phyloP scores from a whole-genome alignment of 2,329 filamentous ascomycete genomes.

The Colletotrichum orchidophilum region DNA sequence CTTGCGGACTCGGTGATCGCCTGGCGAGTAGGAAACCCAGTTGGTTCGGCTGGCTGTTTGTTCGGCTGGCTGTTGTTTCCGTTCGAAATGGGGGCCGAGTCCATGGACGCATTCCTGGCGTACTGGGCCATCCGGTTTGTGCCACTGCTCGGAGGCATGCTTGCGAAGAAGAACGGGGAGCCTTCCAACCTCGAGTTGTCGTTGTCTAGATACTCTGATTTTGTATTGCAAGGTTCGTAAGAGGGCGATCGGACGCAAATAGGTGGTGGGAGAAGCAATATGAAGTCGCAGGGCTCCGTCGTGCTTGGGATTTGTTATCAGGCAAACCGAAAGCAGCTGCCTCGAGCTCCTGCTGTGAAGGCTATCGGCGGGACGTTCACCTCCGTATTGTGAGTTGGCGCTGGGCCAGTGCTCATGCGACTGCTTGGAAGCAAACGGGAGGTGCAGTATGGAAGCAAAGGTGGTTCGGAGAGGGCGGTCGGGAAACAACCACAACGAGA shows the following conservation, averaged over 20 bases:
- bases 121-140: conserved; percentile 32
- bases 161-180: background rate
- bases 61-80: background rate
- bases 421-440: background rate
- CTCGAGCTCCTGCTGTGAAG: background rate
- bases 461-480: background rate
- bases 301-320: background rate
- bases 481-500: background rate
- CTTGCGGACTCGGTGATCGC: conserved; percentile 46
- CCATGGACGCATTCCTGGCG: conserved; percentile 26
- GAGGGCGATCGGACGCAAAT: background rate
- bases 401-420: background rate
- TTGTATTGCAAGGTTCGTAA: background rate
- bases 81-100: conserved; percentile 9
- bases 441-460: background rate
- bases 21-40: conserved; percentile 37
- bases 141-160: conserved; percentile 30
- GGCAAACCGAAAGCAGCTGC: background rate
- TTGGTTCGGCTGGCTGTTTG: conserved; percentile 1
- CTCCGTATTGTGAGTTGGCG: background rate
- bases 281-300: background rate
- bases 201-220: background rate
- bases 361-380: background rate
- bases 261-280: background rate
- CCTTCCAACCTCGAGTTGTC: background rate